phyloP scores from a whole-genome alignment of 2,329 filamentous ascomycete genomes.

The Chaetomium globosum region DNA sequence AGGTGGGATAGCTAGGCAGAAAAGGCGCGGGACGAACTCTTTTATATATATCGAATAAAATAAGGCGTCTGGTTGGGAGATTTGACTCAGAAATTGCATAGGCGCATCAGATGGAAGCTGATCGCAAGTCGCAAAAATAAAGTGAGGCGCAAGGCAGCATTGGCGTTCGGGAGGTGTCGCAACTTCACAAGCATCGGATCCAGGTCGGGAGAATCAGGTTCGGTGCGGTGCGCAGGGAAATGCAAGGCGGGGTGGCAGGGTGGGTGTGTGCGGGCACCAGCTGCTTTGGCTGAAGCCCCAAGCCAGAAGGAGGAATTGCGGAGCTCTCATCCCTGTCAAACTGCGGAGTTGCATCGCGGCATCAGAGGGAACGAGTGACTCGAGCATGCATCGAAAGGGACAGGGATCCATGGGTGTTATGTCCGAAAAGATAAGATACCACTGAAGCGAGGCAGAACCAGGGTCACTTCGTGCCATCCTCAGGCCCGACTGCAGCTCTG shows the following conservation, averaged over 20 bases:
- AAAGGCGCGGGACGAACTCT: slow-evolving; percentile 28
- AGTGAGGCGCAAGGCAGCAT: slow-evolving; percentile 36
- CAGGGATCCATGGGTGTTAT: slow-evolving; percentile 5
- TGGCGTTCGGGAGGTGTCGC: slow-evolving; percentile 6
- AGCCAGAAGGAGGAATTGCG: slow-evolving; percentile 13
- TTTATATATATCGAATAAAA: slow-evolving; percentile 26
- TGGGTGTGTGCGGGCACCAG: slow-evolving; percentile 17
- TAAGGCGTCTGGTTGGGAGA: slow-evolving; percentile 4
- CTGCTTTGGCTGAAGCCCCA: slow-evolving; percentile 18
- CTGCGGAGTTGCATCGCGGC: neutral
- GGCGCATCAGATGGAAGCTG: slow-evolving; percentile 18
- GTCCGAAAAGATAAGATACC: slow-evolving; percentile 6
- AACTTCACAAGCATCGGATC: neutral
- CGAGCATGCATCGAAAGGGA: slow-evolving; percentile 22
- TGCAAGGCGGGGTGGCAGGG: slow-evolving; percentile 26
- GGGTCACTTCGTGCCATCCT: slow-evolving; percentile 6
- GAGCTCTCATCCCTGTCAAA: slow-evolving; percentile 24
- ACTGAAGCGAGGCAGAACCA: slow-evolving; percentile 1
- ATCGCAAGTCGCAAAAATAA: slow-evolving; percentile 29
- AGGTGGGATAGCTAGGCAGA: slow-evolving; percentile 21
- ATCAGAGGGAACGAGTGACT: slow-evolving; percentile 30
- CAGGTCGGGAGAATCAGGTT: slow-evolving; percentile 22
- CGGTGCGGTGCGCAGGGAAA: slow-evolving; percentile 19
- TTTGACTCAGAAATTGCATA: slow-evolving; percentile 27
- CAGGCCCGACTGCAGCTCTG: slow-evolving; percentile 24